Base-by-base conservation (phyloP, 2,329 filamentous ascomycete species). In the Colletotrichum spinosum region DNA sequence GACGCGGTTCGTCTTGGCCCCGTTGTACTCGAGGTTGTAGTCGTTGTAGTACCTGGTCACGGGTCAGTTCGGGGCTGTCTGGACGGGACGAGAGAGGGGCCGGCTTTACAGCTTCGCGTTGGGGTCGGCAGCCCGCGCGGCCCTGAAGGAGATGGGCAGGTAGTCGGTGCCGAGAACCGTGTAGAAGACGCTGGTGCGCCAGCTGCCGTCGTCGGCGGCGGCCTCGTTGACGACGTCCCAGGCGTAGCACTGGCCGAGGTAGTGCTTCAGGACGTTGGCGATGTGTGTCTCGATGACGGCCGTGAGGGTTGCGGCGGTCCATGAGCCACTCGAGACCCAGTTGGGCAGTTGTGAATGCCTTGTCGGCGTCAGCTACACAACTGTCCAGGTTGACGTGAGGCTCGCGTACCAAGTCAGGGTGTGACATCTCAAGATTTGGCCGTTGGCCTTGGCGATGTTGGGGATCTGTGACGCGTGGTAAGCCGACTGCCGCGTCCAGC, bases 361-460 rank as follows among this genome's bases (percentile, higher is more conserved):
- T 13, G 6, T 3, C 25, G 2, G 25, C 39, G 44, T 42, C 39
- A 60, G 57, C 34, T 25, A 25, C 25, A 25, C 25, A 25, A 38
- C 12, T 52, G 35, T 33, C 65, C 61, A 12, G 6, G 12, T 5
- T 8, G 58, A 67, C 6, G 65, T 56, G 6, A 71, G 57, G 60
- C 8, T 53, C 25, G 25, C 65, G 72, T 87, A 79, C 82, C 82
- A 84, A 42, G 81, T 78, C n/a, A 83, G 71, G 55, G 83, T 89
- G 72, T 92, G 90, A 74, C 90, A 91, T 60, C 90, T 81, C 55
- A 91, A 71, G 34, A 86, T 69, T 74, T 86, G 81, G 4, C 79
- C 75, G 66, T 85, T 84, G 39, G 73, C 72, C 69, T 79, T 77
- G 11, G 84, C 84, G 15, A 84, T 75, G 51, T 80, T 76, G 46